Evolutionary conservation across 768 basidiomycete species (phyloP), one percentile per base, ranked within the genome.

Genomic region (Suillus tomentosus): DNA sequence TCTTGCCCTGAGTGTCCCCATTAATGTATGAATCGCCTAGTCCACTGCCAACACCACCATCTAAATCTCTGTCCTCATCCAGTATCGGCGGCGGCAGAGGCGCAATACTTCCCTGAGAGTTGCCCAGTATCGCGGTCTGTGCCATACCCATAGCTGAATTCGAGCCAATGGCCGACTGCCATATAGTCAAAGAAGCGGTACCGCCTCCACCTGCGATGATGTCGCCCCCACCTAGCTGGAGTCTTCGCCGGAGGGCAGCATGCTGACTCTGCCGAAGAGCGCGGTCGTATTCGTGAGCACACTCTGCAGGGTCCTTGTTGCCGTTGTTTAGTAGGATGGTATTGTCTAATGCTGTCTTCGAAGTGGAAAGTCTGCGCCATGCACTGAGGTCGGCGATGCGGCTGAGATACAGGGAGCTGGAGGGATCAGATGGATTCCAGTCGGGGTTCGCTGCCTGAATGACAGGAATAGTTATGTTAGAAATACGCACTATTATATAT

Each of bases 391-490:
- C 87, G 3, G 91, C 89, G 79, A 99, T 87, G 56, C 92, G 86
- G 67, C 84, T 91, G 61, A 99, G 86, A 75, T 95, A 98, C 14
- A 97, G 81, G 2, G 95, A 98, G 14, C 94, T 90, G 4, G 92
- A 85, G 1, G 95, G 94, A 72, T 99, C 96, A 0, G 87, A 82
- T 0, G 96, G 96, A 66, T 86, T 91, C 96, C 96, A 99, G 64
- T 95, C 93, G 11, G 96, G 96, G 77, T 98, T 93, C 1, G 94
- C 91, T 50, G 94, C 94, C 88, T 90, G 67, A 4, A 48, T 62
- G 15, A 31, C 39, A 40, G 39, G 55, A 66, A 39, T 56, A 47
- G 51, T 69, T 37, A 37, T n/a, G n/a, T 48, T 34, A 60, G 61
- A 40, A 11, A 4, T 31, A 5, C 17, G 58, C 9, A 17, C 34